Base-by-base conservation (phyloP, 129 eudicot species). In the Flaveria robusta region DNA sequence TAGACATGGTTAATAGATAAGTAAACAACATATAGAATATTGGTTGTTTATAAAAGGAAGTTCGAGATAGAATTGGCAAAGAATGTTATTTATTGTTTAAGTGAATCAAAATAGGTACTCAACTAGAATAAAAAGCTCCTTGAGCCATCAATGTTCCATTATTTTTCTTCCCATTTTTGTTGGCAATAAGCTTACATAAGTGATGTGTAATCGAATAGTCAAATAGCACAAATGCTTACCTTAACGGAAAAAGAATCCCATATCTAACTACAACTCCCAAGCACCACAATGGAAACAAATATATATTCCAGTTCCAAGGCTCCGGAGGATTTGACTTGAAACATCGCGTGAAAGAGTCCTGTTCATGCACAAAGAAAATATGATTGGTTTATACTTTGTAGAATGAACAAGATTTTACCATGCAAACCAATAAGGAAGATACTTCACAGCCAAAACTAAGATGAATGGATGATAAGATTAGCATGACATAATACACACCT, bases 261-360 rank as follows among this genome's bases (percentile, higher is more conserved):
- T 89, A 91, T 91, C 99, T 86, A 29, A 95, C 89, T 14, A 91
- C 82, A 73, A 95, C 96, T 59, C 99, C 99, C 83, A 89, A 76
- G 62, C 99, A 95, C 99, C 99, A 95, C 86, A 95, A 82, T 68
- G 99, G 99, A 83, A 95, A 95, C 55, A 95, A 83, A 82, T 95
- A 95, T 7, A 95, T 66, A 31, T 95, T 95, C 99, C 99, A 95
- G 80, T 91, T 95, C 97, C 99, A 91, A 15, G 97, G 99, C 81
- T 95, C 99, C 34, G 97, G 97, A 52, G 97, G 88, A 85, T 86
- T 91, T 31, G 97, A 95, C 86, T 91, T 95, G 90, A 95, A 95
- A 81, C 99, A 95, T 71, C 99, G 88, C 0, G 99, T 95, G 85
- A 95, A 95, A 20, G 99, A 91, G 74, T 95, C 99, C 99, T 95